Evolutionary conservation across 1,139 yeast genomes (phyloP).

Genomic region (Suhomyces choctaworum): DNA sequence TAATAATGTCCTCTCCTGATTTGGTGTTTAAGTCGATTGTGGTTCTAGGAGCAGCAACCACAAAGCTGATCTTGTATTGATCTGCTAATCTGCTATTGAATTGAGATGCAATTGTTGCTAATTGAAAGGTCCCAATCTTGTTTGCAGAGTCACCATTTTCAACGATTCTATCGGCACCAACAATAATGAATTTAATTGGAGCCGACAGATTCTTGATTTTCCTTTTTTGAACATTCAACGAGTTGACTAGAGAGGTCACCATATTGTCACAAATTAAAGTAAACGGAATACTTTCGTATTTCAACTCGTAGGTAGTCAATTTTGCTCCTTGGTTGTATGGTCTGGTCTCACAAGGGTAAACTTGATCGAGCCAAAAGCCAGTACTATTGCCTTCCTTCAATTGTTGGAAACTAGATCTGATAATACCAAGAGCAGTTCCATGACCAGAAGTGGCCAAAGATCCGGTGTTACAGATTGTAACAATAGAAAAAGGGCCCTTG

Average conservation of each 20-base stretch:
- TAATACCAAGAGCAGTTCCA: constrained; percentile 93
- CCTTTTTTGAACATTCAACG: constrained; percentile 23
- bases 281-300: constrained; percentile 82
- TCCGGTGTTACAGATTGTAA: constrained; percentile 86
- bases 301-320: constrained; percentile 85
- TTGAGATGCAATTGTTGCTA: constrained; percentile 62
- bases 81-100: constrained; percentile 32
- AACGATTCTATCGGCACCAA: constrained; percentile 98
- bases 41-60: constrained; percentile 94
- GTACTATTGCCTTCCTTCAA: constrained; percentile 30
- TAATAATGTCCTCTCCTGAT: constrained; percentile 71
- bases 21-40: constrained; percentile 73
- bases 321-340: constrained; percentile 97
- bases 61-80: constrained; percentile 62
- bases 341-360: constrained; percentile 89
- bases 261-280: constrained; percentile 89
- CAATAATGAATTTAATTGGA: constrained; percentile 83
- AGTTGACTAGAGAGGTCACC: constrained; percentile 71
- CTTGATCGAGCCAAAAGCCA: constrained; percentile 57
- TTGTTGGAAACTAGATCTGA: constrained; percentile 63
- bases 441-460: constrained; percentile 96
- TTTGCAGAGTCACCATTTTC: constrained; percentile 93
- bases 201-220: constrained; percentile 30
- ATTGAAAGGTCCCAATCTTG: constrained; percentile 94
- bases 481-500: constrained; percentile 68